Base-by-base conservation (phyloP, 169 alveolate genomes). In the Plasmodium vinckei region DNA sequence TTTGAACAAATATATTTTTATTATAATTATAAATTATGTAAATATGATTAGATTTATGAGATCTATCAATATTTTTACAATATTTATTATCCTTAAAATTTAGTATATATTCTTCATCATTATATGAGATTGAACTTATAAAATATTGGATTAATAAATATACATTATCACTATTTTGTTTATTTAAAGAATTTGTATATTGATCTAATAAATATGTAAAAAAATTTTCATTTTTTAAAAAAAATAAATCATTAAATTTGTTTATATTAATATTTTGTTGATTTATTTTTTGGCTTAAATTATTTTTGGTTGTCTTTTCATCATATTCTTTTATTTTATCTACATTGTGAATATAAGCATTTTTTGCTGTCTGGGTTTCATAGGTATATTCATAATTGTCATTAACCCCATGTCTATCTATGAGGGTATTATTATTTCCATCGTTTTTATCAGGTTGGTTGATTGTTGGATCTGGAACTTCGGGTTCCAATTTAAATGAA, bases 31-130 rank as follows among this genome's bases (percentile, higher is more conserved):
- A 86, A 86, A 86, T 73, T 1, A 86, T 19, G 39, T 86, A 86
- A 44, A 86, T 86, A 54, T 86, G 91, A 86, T 86, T 86, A 13
- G 91, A 86, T 70, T 86, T 86, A 39, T 86, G 91, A 47, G 87
- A 60, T 5, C 47, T 51, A 25, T 70, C 71, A 47, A 69, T 86
- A 70, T 86, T 86, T 86, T 71, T 86, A 54, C 91, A 86, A 19
- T 44, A 86, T 59, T 86, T 86, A 64, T 86, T 86, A 69, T 86
- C 91, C n/a, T 65, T 33, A 39, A 86, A 86, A 86, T 61, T 53
- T 51, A 86, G 19, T 12, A 60, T 57, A 61, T 86, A 86, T 64
- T 86, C 91, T 13, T 86, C 87, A 25, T 61, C 9, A 63, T 69
- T 69, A 13, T 9, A 51, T 33, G 87, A 46, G 10, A 86, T 60